Base-by-base conservation (phyloP, 2,329 filamentous ascomycete species). In the Zymoseptoria crescenta region DNA sequence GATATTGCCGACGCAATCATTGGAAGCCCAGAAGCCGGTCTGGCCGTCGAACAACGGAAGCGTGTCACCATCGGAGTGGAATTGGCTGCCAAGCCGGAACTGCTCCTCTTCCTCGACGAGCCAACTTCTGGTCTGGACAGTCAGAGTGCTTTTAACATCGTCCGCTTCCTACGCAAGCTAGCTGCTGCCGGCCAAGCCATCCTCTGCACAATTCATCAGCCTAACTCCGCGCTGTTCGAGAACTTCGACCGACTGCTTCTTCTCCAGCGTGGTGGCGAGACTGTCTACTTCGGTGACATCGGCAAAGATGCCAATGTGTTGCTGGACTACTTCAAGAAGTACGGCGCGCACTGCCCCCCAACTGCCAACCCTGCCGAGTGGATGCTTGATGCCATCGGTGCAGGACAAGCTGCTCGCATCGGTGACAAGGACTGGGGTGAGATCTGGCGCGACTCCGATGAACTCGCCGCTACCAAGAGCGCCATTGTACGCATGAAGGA, bases 201-300 rank as follows among this genome's bases (percentile, higher is more conserved):
- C 65, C 81, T 96, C 3, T 95, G 90, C 75, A 96, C 91, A 0
- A 96, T 96, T 63, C 91, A 96, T 72, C 91, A 96, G 72, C 91
- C 91, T 1, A 93, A 91, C 65, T 88, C 89, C 16, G 86, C 89
- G 0, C 80, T 96, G 0, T 96, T 96, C 66, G 89, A 94, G 73
- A 87, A 91, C 73, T 96, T 96, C 65, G 91, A 96, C 70, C 83
- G 90, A 10, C 80, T 96, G 1, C 77, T 96, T 4, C 80, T 96
- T 2, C 80, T 96, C 1, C 85, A 93, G 73, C 81, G 83, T 49
- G 91, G 91, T 60, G 91, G 91, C 3, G 82, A 86, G 57, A 89
- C 88, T 52, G 89, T 95, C 54, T 96, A 96, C 76, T 93, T 94
- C 68, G 90, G 90, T 20, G 86, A 92, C 59, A 87, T 96, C 50